phyloP scores from a whole-genome alignment of 73 alveolate species.

The Paramecium caudatum region DNA sequence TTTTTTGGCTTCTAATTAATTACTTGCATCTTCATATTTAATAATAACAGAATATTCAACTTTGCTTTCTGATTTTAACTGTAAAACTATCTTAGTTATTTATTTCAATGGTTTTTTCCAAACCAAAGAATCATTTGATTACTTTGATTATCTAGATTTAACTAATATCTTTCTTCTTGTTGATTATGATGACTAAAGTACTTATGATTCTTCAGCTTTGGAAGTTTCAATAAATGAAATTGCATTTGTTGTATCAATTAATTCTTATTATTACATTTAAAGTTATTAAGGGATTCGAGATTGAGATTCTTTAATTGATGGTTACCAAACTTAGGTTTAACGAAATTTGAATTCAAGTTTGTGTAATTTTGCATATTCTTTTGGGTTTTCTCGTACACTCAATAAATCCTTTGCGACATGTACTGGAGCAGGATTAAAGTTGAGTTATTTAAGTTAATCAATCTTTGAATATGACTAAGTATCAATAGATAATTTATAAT shows the following conservation, averaged over 20 bases:
- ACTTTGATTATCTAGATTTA: conserved; percentile 5
- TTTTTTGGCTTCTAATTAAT: conserved; percentile 19
- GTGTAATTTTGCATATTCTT: conserved; percentile 22
- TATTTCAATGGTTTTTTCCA: neutral
- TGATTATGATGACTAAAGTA: neutral
- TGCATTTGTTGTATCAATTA: conserved; percentile 39
- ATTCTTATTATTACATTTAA: neutral
- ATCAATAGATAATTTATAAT: no score
- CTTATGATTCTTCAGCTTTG: conserved; percentile 4
- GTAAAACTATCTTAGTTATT: conserved; percentile 23
- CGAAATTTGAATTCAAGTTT: neutral
- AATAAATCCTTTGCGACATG: conserved; percentile 21
- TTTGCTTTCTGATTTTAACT: neutral
- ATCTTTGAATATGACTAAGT: neutral
- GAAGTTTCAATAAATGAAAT: conserved; percentile 27
- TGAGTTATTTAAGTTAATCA: neutral
- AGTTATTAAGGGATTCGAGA: neutral
- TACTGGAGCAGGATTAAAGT: neutral
- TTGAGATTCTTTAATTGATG: neutral
- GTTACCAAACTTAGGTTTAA: conserved; percentile 16
- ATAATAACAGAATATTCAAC: neutral
- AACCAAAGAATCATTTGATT: conserved; percentile 29
- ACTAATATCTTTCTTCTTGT: conserved; percentile 30
- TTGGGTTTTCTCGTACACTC: conserved; percentile 13
- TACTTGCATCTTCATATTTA: conserved; percentile 60